phyloP scores from a whole-genome alignment of 1,139 yeast genomes.

The Nakaseomyces glabratus region DNA sequence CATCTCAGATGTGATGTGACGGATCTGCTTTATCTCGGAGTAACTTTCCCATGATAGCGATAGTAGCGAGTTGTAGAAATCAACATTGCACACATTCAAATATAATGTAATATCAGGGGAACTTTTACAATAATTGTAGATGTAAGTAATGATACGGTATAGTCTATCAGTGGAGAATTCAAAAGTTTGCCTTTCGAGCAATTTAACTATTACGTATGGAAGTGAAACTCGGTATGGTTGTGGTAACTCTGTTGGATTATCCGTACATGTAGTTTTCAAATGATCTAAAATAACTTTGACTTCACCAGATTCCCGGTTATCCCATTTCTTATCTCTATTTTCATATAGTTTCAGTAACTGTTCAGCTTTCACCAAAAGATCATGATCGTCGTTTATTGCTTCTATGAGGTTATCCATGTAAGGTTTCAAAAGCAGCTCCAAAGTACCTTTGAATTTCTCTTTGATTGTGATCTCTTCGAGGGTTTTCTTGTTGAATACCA shows the following conservation, averaged over 20 bases:
- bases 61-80: conserved; percentile 26
- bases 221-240: conserved; percentile 24
- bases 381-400: conserved; percentile 22
- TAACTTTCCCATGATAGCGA: conserved; percentile 26
- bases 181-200: conserved; percentile 16
- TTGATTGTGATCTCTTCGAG: conserved; percentile 17
- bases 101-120: conserved; percentile 23
- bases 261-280: conserved; percentile 13
- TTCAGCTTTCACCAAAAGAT: conserved; percentile 16
- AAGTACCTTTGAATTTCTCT: conserved; percentile 18
- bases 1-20: conserved; percentile 25
- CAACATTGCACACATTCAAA: conserved; percentile 26
- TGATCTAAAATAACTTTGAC: conserved; percentile 13
- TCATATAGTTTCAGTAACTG: conserved; percentile 13
- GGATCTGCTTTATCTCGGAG: conserved; percentile 19
- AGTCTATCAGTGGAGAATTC: conserved; percentile 22
- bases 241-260: conserved; percentile 17
- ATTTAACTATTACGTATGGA: conserved; percentile 20
- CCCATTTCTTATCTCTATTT: conserved; percentile 14
- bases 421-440: conserved; percentile 20
- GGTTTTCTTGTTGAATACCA: conserved; percentile 12
- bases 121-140: conserved; percentile 25
- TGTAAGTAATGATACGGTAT: conserved; percentile 21
- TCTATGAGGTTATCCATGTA: conserved; percentile 13
- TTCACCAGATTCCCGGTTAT: conserved; percentile 9